Evolutionary conservation across 768 basidiomycete genomes (phyloP).

Genomic region (Xanthoconium purpureum): DNA sequence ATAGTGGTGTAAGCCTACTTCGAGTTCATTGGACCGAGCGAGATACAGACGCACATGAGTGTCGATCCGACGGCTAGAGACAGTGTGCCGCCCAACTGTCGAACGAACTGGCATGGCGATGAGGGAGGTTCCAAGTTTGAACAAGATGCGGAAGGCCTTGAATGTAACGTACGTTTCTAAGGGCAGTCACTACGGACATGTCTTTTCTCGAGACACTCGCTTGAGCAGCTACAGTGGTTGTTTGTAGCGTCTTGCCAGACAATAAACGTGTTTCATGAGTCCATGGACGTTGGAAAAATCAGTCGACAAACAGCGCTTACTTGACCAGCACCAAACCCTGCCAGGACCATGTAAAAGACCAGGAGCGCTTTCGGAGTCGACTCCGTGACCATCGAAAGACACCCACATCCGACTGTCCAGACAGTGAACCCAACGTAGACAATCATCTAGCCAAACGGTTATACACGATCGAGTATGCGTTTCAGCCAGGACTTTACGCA

Average conservation of each 20-base stretch:
- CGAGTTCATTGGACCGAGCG: background rate
- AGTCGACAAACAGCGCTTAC: background rate
- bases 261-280: background rate
- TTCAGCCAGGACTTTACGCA: background rate
- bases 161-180: background rate
- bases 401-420: background rate
- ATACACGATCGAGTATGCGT: background rate
- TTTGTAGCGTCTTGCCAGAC: background rate
- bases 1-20: background rate
- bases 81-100: background rate
- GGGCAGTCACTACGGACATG: background rate
- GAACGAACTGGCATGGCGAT: background rate
- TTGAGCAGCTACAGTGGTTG: background rate
- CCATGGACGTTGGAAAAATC: no score
- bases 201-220: background rate
- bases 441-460: background rate
- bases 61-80: background rate
- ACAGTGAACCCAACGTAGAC: background rate
- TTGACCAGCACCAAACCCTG: background rate
- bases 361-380: background rate
- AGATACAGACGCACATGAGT: background rate
- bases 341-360: background rate
- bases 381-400: background rate
- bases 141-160: no score
- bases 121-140: no score